These are phyloP conservation scores for Yarrowia porcina DNA, from an alignment of 805 yeast genomes.

Conservation along the genomic window DNA sequence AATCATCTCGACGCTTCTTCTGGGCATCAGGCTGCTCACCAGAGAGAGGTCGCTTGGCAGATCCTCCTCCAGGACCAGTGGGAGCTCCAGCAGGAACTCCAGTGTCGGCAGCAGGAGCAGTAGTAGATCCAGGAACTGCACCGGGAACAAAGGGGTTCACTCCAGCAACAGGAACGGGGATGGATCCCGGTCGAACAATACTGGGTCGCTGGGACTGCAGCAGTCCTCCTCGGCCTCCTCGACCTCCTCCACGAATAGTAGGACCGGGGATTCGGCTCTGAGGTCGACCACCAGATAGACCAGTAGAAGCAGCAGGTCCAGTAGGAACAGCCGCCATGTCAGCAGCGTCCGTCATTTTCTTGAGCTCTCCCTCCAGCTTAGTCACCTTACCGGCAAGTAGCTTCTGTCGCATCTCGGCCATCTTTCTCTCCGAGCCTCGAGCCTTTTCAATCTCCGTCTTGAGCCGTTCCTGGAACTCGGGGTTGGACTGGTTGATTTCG, in stretches of 20 bases:
- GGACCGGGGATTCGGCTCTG: conserved; percentile 18
- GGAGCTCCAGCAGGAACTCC: conserved; percentile 1
- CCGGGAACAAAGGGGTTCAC: conserved; percentile 13
- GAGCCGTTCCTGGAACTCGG: conserved; percentile 44
- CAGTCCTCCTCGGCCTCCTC: conserved; percentile 9
- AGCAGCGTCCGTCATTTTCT: not conserved
- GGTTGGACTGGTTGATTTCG: conserved; percentile 29
- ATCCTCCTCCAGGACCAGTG: conserved; percentile 19
- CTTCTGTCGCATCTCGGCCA: conserved; percentile 55
- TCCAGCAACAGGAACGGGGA: not conserved
- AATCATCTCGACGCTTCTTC: conserved; percentile 28
- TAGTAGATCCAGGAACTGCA: not conserved
- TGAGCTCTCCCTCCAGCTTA: conserved; percentile 45
- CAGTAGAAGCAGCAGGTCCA: not conserved
- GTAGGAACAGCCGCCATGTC: not conserved
- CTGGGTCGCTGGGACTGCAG: conserved; percentile 7
- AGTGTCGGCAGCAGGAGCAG: not conserved
- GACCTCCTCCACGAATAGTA: conserved; percentile 7
- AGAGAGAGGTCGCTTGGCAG: conserved; percentile 26
- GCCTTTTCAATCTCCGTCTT: conserved; percentile 46
- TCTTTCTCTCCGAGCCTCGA: conserved; percentile 52
- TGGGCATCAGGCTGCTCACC: conserved; percentile 26
- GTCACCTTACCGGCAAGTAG: conserved; percentile 55
- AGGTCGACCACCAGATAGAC: not conserved
- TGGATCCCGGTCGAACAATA: not conserved